Evolutionary conservation across 164 flowering plant genomes (phyloP), one percentile per base, ranked within the genome.

Genomic region (Nymphaea thermarum): DNA sequence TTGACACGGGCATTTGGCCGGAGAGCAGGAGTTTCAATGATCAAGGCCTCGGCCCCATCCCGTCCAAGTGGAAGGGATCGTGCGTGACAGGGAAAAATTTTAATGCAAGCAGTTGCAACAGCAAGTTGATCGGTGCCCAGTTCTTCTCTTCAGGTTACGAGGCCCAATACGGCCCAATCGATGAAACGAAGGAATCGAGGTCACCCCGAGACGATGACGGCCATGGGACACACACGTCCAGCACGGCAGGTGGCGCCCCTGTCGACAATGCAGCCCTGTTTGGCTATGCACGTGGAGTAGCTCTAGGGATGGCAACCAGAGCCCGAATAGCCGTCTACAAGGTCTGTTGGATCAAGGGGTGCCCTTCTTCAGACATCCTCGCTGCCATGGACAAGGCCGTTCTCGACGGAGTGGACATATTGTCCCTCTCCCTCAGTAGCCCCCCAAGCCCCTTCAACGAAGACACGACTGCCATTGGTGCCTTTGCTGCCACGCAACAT

Each of bases 21-120:
- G 63, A 61, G 63, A 5, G 41, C 63, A n/a, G 6, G 41, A 5
- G 25, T 16, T 89, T 91, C 73, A 69, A 55, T 0, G 89, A 88
- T 69, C 2, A 68, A 0, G 74, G 75, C 59, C 44, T 89, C 74
- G 15, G 86, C 4, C 74, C 80, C 0, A 80, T 80, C 42, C 97
- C 97, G 0, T 42, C 81, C 3, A 73, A 67, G 6, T 91, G 97
- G 97, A 84, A 77, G 67, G 97, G 96, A 4, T 41, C 43, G 15
- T 91, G 97, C 59, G 82, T 84, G 65, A 51, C 15, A 7, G 68
- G 75, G 62, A 41, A n/a, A 60, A 62, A 16, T 12, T 68, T 73
- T 62, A 43, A 16, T 17, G n/a, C 71, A 4, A 44, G 62, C 3
- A 14, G 7, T 15, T 71, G 74, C 43, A 71, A 67, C 66, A 44